Evolutionary conservation across 179 eudicot species (phyloP), one percentile per base, ranked within the genome.

Genomic region (Silene noctiflora): DNA sequence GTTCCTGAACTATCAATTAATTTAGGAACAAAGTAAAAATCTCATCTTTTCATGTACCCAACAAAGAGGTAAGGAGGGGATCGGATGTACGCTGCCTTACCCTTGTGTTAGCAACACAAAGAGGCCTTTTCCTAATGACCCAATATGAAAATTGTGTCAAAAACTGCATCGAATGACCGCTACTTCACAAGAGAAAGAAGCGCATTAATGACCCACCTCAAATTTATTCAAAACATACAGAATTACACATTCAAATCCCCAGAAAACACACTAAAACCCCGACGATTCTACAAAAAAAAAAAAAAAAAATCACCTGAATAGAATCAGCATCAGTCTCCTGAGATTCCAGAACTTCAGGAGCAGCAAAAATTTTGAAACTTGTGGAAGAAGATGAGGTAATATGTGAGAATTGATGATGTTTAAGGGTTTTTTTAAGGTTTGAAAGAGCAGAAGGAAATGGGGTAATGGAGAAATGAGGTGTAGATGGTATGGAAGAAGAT

Each of bases 341-440:
- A 48, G 87, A 56, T 4, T 85, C 93, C 83, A 91, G 74, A 8
- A 69, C 84, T 80, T 91, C 91, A 80, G 98, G 91, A 17, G 88
- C 90, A 68, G 96, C 87, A 77, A 80, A 79, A 74, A 86, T 80
- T 74, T 78, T 85, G 70, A 78, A 71, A 58, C 62, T 76, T 31
- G 51, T 10, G 39, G 25, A 2, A 1, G 83, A 31, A 33, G 42
- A 21, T 2, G 61, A 19, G 4, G 82, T 3, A 6, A 69, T 56
- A 71, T 79, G 35, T 2, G 79, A 72, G 4, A 73, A 69, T 27
- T 81, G 83, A 72, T 78, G 71, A 67, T 72, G 77, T 21, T 67
- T 86, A 16, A 80, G 77, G 78, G 86, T 74, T 74, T 46, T 71
- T 67, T 51, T 71, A 63, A 67, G 81, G 75, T 75, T 81, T 29